Base-by-base conservation (phyloP, 2,329 filamentous ascomycete genomes). In the Boeremia lycopersici region DNA sequence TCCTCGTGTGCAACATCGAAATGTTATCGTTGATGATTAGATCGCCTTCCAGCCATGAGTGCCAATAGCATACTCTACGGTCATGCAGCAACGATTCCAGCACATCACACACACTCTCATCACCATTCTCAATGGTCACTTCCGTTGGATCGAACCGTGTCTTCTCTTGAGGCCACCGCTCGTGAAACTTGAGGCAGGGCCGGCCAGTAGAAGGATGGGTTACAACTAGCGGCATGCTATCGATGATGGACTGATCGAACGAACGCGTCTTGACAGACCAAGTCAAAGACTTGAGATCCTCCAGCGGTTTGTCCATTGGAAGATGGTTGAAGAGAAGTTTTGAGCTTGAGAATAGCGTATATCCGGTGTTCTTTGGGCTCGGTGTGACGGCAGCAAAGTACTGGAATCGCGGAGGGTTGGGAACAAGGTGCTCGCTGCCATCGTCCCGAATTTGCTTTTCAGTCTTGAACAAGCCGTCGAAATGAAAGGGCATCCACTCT, bases 381-480 rank as follows among this genome's bases (percentile, higher is more conserved):
- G 76, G 67, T 1, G 74, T 79, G 7, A 75, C 77, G 10, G 74
- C 78, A 0, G 80, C 78, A 62, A 85, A 84, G 31, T 81, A 75
- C 40, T 85, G 82, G 53, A 83, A 84, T 0, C 78, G 77, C 28
- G 42, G 48, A 29, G 44, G 31, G 10, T 42, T 41, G 1, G 77
- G 69, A 1, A 59, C 56, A 0, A 60, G 40, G 12, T 51, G 30
- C n/a, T 53, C 40, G 44, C 39, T 60, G 6, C 62, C 62, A 34
- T 63, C 56, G 1, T 74, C 71, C 1, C 76, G 70, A 0, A 52
- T 67, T 17, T 74, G 64, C 46, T 79, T 81, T 9, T 76, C 73
- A 0, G 81, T 79, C 63, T 84, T 85, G 74, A 85, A 85, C 31
- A 84, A 67, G 0, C 83, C 83, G 42, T 86, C 83, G 35, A 79